A percentile compares a stretch with the other conserved stretches of the same genome.
These are phyloP conservation scores for Solanum pennellii DNA, from an alignment of 257 asterid species.

Conservation along the genomic window DNA sequence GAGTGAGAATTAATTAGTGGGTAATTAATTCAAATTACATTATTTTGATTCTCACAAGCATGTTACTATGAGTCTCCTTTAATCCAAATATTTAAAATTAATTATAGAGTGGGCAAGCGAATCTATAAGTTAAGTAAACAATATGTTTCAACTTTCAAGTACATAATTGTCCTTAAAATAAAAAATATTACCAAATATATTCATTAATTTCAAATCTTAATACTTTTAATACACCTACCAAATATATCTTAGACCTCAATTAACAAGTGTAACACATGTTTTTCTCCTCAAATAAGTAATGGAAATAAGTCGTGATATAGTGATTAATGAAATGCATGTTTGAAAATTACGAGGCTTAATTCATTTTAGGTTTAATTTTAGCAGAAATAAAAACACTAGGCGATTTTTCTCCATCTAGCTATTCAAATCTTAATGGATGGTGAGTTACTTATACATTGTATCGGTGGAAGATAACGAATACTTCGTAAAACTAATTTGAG, in stretches of 20 bases:
- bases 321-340: background rate
- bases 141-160: background rate
- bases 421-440: background rate
- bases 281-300: background rate
- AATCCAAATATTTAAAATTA: background rate
- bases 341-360: background rate
- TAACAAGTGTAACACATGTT: background rate
- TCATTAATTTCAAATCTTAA: background rate
- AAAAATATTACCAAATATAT: background rate
- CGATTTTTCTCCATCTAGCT: background rate
- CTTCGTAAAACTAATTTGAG: background rate
- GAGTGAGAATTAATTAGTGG: background rate
- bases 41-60: background rate
- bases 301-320: background rate
- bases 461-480: background rate
- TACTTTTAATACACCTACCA: background rate
- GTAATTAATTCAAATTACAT: background rate
- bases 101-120: background rate
- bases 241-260: background rate
- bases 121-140: background rate
- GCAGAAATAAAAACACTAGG: fast-evolving
- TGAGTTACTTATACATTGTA: background rate
- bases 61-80: background rate
- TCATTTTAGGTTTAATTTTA: background rate
- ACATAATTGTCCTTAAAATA: background rate